Evolutionary conservation across 768 basidiomycete genomes (phyloP), one percentile per base, ranked within the genome.

Genomic region (Boletus huronensis): DNA sequence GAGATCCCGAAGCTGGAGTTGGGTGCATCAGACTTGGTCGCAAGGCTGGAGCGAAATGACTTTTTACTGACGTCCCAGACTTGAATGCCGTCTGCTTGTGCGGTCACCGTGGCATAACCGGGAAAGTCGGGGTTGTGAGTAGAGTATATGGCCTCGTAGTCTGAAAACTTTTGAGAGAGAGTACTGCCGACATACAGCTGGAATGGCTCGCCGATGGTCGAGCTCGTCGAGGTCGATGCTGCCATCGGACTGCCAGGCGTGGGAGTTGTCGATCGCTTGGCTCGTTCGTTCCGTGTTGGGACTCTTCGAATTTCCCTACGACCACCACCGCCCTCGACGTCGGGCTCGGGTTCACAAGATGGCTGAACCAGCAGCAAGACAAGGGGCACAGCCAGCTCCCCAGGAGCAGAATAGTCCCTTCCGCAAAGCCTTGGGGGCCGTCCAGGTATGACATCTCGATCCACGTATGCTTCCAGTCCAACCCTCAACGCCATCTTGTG

Each of bases 1-100:
- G 4, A 87, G 72, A 39, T 80, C 80, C 29, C 82, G 77, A 23
- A 85, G 74, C 87, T 89, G 58, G n/a, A 49, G 28, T 60, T 21
- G 44, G 21, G 13, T 11, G 25, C 13, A 48, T 66, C 52, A 62
- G 59, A 54, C 32, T 28, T 36, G 44, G 13, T 32, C 19, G 41
- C 29, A 48, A 35, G 50, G 29, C 42, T 19, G 10, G 29, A 17
- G 44, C 48, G 3, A 48, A 35, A 47, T 23, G 52, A 44, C 34
- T 50, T 43, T 39, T 51, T 34, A 75, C 79, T 62, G 64, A 90
- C 89, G 67, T 91, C 85, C 54, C 88, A 69, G 42, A 92, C 66
- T 70, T 91, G 88, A 36, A 91, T 73, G 29, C 90, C 90, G 52
- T 92, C 88, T 58, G 78, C 80, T 56, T 90, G 87, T 13, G 78